Conservation (phyloP, 2,329 filamentous ascomycete species). For the Orbilia brochopaga region DNA sequence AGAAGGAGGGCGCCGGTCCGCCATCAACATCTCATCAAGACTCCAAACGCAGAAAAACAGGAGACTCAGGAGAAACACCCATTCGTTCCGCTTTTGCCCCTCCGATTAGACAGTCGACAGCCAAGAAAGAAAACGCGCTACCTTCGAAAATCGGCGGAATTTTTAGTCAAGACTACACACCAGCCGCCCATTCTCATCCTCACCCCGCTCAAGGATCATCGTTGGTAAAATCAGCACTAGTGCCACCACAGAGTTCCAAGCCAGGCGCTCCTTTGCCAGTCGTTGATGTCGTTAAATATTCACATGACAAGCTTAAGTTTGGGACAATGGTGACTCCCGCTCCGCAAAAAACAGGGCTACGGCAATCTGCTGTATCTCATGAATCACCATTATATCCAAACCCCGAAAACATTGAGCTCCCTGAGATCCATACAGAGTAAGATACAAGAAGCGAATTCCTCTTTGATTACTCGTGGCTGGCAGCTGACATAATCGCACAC, state of each 20-base stretch:
- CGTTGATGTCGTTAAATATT: slow-evolving; percentile 55
- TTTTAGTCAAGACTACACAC: slow-evolving; percentile 48
- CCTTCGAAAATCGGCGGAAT: slow-evolving; percentile 53
- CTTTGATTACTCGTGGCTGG: background rate
- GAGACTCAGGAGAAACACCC: slow-evolving; percentile 69
- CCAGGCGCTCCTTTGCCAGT: slow-evolving; percentile 52
- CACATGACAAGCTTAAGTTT: slow-evolving; percentile 55
- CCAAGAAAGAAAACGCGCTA: slow-evolving; percentile 61
- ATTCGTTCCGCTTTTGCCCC: slow-evolving; percentile 75
- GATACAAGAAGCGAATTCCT: background rate
- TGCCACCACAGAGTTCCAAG: slow-evolving; percentile 52
- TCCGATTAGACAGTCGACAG: slow-evolving; percentile 77
- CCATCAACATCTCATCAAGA: slow-evolving; percentile 71
- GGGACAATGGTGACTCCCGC: slow-evolving; percentile 49
- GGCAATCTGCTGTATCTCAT: slow-evolving; percentile 50
- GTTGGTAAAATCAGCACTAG: slow-evolving; percentile 27
- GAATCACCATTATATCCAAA: slow-evolving; percentile 79
- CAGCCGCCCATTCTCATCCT: slow-evolving; percentile 15
- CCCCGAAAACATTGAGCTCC: slow-evolving; percentile 87
- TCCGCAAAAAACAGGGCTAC: slow-evolving; percentile 40
- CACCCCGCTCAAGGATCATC: slow-evolving; percentile 18
- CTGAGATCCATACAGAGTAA: slow-evolving; percentile 87
- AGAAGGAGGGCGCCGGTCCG: slow-evolving; percentile 9
- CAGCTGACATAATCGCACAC: slow-evolving; percentile 7
- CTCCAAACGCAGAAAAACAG: slow-evolving; percentile 78